phyloP scores from a whole-genome alignment of 169 alveolate genomes.

The Plasmodium inui region DNA sequence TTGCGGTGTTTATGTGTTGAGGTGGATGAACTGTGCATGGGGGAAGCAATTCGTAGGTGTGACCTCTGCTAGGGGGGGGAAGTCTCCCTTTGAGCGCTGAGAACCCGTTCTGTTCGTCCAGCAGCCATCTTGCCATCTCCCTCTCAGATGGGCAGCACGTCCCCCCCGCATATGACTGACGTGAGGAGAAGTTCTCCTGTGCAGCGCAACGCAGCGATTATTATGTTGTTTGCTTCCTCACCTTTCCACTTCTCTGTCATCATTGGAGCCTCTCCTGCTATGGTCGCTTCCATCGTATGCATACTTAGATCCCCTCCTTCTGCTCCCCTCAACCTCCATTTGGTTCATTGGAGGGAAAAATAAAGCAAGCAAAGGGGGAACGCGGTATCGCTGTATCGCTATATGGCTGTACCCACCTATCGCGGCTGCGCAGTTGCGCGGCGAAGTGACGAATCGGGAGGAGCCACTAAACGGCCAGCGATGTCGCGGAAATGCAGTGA shows the following conservation, averaged over 20 bases:
- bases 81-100: background rate
- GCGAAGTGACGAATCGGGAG: background rate
- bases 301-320: background rate
- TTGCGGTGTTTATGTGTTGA: too few relatives aligned
- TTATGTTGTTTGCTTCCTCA: background rate
- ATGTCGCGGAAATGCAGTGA: background rate
- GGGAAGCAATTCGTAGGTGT: background rate
- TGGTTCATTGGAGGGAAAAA: background rate
- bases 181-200: background rate
- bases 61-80: background rate
- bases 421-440: background rate
- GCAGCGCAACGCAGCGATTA: background rate
- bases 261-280: background rate
- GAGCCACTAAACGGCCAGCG: background rate
- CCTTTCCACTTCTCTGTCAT: slow-evolving; percentile 29
- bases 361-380: background rate
- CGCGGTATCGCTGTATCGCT: background rate
- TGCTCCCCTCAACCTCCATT: slow-evolving; percentile 15
- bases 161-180: background rate
- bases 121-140: too few relatives aligned
- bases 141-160: too few relatives aligned
- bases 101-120: background rate
- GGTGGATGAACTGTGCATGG: too few relatives aligned
- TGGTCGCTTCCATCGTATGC: slow-evolving; percentile 7
- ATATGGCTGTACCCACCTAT: background rate